phyloP scores from a whole-genome alignment of 805 yeast species.

The Suhomyces pyralidae region DNA sequence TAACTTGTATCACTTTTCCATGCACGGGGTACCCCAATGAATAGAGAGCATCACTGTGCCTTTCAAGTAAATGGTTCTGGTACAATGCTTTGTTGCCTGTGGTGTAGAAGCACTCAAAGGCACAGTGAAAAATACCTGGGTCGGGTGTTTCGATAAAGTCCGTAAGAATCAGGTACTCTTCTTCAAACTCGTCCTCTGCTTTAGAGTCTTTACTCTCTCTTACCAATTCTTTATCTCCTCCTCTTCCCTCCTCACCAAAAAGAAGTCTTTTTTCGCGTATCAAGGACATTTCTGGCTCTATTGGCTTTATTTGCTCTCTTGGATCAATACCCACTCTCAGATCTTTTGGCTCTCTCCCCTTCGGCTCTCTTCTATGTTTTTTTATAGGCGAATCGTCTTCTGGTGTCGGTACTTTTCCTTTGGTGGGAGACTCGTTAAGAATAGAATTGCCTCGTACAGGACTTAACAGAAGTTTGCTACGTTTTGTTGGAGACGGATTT shows the following conservation, averaged over 20 bases:
- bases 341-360: neutral
- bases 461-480: slow-evolving; percentile 2
- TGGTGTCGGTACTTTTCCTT: neutral
- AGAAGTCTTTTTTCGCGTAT: neutral
- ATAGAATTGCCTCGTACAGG: neutral
- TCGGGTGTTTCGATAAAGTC: neutral
- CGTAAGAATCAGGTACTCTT: slow-evolving; percentile 20
- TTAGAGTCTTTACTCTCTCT: neutral
- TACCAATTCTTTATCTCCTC: neutral
- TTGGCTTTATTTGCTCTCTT: no score
- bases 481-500: slow-evolving; percentile 2
- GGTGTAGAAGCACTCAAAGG: slow-evolving; percentile 26
- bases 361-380: neutral
- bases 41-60: slow-evolving; percentile 16
- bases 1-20: neutral
- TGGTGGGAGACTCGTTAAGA: slow-evolving; percentile 2
- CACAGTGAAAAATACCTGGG: slow-evolving; percentile 18
- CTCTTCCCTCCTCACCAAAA: neutral
- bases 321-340: no score
- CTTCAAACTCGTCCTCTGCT: slow-evolving; percentile 14
- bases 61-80: slow-evolving; percentile 22
- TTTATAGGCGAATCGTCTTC: neutral
- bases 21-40: slow-evolving; percentile 25
- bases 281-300: neutral
- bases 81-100: slow-evolving; percentile 27